Evolutionary conservation across 148 eudicot genomes (phyloP).

Genomic region (Nepenthes gracilis): DNA sequence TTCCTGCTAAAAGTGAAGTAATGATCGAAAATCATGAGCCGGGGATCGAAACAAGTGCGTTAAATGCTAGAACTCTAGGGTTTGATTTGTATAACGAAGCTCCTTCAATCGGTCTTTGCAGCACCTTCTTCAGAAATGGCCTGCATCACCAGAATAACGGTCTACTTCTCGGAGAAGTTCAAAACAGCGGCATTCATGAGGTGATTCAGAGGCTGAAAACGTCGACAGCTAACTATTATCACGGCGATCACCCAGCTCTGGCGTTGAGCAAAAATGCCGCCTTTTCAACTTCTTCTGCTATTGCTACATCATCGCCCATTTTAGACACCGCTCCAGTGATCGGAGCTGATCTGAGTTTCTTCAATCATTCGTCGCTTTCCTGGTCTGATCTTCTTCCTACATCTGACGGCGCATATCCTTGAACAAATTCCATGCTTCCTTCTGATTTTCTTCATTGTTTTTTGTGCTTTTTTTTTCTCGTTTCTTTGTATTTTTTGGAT

Average conservation of each 20-base stretch:
- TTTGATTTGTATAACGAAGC: constrained; percentile 26
- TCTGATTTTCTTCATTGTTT: constrained; percentile 5
- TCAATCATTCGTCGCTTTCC: constrained; percentile 21
- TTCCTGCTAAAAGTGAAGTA: constrained; percentile 12
- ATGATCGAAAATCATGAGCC: background rate
- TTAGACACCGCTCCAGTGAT: constrained; percentile 35
- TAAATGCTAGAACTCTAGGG: constrained; percentile 15
- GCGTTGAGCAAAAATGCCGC: constrained; percentile 23
- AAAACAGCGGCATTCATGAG: constrained; percentile 29
- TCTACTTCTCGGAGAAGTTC: constrained; percentile 28
- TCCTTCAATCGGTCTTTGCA: constrained; percentile 18
- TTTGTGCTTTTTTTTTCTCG: background rate
- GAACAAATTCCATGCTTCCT: background rate
- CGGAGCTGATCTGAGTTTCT: constrained; percentile 18
- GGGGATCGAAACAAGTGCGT: background rate
- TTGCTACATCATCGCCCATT: constrained; percentile 11
- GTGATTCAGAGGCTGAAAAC: constrained; percentile 48
- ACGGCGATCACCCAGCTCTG: constrained; percentile 16
- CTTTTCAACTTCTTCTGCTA: constrained; percentile 11
- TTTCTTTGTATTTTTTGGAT: too few species aligned
- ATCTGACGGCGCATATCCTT: constrained; percentile 57
- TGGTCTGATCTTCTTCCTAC: constrained; percentile 57
- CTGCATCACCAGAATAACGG: constrained; percentile 15
- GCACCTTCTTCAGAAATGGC: constrained; percentile 29
- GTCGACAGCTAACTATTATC: constrained; percentile 16